These are phyloP conservation scores for Atalantia buxifolia DNA, from an alignment of 345 rosid genomes.

Conservation along the genomic window DNA sequence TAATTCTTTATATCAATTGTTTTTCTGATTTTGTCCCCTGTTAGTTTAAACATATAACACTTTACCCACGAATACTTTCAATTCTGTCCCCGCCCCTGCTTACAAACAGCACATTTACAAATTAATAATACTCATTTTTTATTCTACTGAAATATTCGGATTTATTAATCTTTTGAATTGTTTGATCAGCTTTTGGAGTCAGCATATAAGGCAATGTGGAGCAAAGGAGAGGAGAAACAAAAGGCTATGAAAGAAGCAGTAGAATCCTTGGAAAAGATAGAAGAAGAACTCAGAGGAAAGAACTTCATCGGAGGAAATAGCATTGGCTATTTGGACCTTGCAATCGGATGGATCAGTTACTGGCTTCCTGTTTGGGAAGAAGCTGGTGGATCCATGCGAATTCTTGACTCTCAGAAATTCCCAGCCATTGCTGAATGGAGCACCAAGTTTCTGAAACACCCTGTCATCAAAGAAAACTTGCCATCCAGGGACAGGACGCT, in stretches of 20 bases:
- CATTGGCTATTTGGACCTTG: slow-evolving; percentile 39
- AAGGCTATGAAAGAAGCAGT: slow-evolving; percentile 1
- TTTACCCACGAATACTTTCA: no score
- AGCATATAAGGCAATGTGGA: background rate
- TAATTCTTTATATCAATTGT: no score
- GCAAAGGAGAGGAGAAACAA: slow-evolving; percentile 23
- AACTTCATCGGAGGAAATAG: slow-evolving; percentile 14
- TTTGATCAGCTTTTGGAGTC: background rate
- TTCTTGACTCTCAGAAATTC: slow-evolving; percentile 14
- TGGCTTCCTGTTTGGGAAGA: slow-evolving; percentile 34
- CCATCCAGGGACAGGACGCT: slow-evolving; percentile 27
- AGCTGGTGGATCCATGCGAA: slow-evolving; percentile 12
- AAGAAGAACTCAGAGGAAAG: slow-evolving; percentile 27
- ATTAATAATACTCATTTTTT: no score
- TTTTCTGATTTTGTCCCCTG: no score
- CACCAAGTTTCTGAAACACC: slow-evolving; percentile 21
- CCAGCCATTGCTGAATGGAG: slow-evolving; percentile 29
- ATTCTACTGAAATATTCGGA: no score
- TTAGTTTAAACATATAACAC: no score
- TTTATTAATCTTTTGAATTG: background rate
- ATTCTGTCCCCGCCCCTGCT: no score
- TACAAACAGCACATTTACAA: no score
- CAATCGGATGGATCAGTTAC: slow-evolving; percentile 24
- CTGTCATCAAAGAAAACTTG: slow-evolving; percentile 20
- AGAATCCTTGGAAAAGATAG: slow-evolving; percentile 30